Base-by-base conservation (phyloP, 106 monocot species). In the Allium fistulosum region DNA sequence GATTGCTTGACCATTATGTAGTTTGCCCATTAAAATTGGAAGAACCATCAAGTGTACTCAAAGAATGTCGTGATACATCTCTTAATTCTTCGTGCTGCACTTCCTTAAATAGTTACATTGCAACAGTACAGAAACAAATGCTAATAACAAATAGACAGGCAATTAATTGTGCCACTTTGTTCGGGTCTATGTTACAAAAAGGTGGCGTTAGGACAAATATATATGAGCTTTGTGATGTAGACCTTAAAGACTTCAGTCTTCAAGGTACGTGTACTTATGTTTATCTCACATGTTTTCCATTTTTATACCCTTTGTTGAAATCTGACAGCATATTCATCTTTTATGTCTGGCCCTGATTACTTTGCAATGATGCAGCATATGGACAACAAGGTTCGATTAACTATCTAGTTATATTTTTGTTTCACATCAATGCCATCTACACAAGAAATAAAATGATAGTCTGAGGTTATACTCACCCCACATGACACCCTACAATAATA, bases 101-200 rank as follows among this genome's bases (percentile, higher is more conserved):
- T 77, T 82, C 97, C 68, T 77, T 99, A 67, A 77, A 81, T 71
- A 61, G 67, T 53, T 99, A 99, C 58, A 90, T 92, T 53, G 70
- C 74, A 68, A 68, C 75, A 11, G 66, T 91, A 61, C 92, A 92
- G 57, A 99, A 89, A 64, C 89, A 99, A 62, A 92, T 99, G 83
- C 76, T 99, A 51, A 92, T 99, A 84, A 99, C 97, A 83, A 99
- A 99, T 80, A 84, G 81, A 62, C 97, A 99, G 73, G 97, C 92
- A 50, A 92, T 99, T 74, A 89, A 90, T 46, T 99, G 97, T 77
- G 97, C 97, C 9, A 85, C 92, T 48, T 72, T 85, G 57, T 99
- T 99, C 78, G 97, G 97, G 9, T 99, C 97, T 51, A 87, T 87
- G 78, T 70, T 99, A 66, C 97, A 99, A 59, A 99, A 90, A 75